Conservation (phyloP, 176 grass and related monocot species). For the Oryza australiensis region DNA sequence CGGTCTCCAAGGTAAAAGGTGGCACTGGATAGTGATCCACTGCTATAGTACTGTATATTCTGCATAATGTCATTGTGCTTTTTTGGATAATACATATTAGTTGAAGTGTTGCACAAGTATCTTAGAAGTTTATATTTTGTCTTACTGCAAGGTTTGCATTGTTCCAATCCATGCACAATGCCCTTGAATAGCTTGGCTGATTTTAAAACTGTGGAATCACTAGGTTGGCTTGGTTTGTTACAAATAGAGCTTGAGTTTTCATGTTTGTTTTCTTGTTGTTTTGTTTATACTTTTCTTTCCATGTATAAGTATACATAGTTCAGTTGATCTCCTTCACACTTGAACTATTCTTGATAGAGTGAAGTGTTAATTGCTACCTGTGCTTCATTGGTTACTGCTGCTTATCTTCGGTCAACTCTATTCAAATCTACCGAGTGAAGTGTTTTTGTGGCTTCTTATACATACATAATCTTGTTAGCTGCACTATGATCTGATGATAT, state of each 20-base stretch:
- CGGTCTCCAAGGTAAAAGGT: conserved; percentile 22
- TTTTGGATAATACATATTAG: neutral
- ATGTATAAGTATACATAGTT: neutral
- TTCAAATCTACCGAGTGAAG: neutral
- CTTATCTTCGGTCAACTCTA: neutral
- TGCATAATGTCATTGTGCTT: conserved; percentile 3
- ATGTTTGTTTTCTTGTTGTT: neutral
- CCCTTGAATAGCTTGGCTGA: conserved; percentile 1
- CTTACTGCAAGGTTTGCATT: conserved; percentile 4
- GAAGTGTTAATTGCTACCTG: neutral
- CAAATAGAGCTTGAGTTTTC: neutral
- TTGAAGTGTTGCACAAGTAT: neutral
- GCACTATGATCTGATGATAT: conserved; percentile 20
- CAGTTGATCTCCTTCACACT: neutral
- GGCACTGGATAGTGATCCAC: conserved; percentile 26
- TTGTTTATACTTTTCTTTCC: neutral
- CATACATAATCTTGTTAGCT: neutral
- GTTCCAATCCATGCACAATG: neutral
- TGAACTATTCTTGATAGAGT: neutral
- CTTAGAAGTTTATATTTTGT: neutral
- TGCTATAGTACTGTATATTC: neutral
- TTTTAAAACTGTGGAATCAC: neutral
- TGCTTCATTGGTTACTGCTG: neutral
- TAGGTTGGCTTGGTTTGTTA: neutral
- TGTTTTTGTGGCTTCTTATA: neutral